Conservation (phyloP, 495 filamentous ascomycete genomes). For the Talaromyces adpressus region DNA sequence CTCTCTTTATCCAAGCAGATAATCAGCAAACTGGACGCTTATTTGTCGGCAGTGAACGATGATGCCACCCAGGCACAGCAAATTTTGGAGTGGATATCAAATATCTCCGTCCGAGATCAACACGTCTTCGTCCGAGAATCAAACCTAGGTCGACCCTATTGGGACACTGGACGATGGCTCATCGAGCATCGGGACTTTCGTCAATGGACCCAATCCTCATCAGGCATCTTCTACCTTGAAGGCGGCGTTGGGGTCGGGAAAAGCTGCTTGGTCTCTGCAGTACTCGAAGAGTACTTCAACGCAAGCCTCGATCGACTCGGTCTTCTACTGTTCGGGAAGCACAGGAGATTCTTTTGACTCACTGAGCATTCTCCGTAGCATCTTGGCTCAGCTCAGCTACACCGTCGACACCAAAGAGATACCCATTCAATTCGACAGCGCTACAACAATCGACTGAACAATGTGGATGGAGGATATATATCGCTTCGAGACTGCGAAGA, state of each 20-base stretch:
- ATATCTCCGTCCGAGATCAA: background rate
- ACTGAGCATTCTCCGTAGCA: background rate
- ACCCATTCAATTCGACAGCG: background rate
- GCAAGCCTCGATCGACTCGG: background rate
- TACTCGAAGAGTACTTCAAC: background rate
- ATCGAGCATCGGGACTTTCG: background rate
- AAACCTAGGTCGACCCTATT: background rate
- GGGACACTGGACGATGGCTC: background rate
- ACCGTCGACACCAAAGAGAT: background rate
- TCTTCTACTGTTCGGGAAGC: background rate
- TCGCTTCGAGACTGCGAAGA: background rate
- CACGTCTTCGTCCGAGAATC: background rate
- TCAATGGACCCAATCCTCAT: background rate
- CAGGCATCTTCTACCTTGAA: background rate
- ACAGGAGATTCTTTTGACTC: background rate
- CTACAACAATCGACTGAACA: background rate
- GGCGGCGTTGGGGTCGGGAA: background rate
- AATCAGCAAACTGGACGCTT: background rate
- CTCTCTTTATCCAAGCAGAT: background rate
- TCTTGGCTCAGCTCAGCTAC: background rate
- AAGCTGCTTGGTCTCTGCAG: background rate
- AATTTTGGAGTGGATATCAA: background rate
- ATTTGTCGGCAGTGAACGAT: background rate
- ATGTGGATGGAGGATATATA: background rate
- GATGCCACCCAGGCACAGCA: background rate